Conservation (phyloP, 805 yeast genomes). For the Kazachstania viticola region DNA sequence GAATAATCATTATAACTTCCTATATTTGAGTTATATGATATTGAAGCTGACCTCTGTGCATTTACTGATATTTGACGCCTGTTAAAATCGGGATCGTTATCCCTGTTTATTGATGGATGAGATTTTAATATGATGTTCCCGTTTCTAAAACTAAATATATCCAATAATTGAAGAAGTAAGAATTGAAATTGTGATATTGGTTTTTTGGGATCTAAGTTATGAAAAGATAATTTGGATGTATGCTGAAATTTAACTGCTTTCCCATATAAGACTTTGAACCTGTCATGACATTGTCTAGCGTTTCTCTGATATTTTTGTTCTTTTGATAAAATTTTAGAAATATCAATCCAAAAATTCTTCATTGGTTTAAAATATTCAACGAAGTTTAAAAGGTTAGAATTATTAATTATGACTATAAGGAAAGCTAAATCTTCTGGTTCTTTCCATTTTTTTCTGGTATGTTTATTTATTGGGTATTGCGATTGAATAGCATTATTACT, state of each 20-base stretch:
- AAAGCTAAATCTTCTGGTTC: slow-evolving; percentile 15
- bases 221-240: neutral
- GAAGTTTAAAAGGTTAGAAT: slow-evolving; percentile 13
- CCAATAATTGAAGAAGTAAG: slow-evolving; percentile 8
- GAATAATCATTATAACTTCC: no score
- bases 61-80: no score
- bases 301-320: slow-evolving; percentile 14
- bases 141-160: slow-evolving; percentile 11
- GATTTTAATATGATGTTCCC: slow-evolving; percentile 15
- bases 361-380: slow-evolving; percentile 21
- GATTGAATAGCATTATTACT: no score
- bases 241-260: slow-evolving; percentile 9
- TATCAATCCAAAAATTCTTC: slow-evolving; percentile 20
- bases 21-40: no score
- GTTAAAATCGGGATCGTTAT: no score
- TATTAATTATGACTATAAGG: slow-evolving; percentile 8
- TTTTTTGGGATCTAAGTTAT: neutral
- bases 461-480: no score
- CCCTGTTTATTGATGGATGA: no score
- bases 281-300: slow-evolving; percentile 23
- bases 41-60: no score
- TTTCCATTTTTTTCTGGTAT: slow-evolving; percentile 18
- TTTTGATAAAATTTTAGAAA: slow-evolving; percentile 12
- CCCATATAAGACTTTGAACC: slow-evolving; percentile 18
- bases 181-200: slow-evolving; percentile 2